Evolutionary conservation across 306 rosid species (phyloP), one percentile per base, ranked within the genome.

Genomic region (Glycine tomentella): DNA sequence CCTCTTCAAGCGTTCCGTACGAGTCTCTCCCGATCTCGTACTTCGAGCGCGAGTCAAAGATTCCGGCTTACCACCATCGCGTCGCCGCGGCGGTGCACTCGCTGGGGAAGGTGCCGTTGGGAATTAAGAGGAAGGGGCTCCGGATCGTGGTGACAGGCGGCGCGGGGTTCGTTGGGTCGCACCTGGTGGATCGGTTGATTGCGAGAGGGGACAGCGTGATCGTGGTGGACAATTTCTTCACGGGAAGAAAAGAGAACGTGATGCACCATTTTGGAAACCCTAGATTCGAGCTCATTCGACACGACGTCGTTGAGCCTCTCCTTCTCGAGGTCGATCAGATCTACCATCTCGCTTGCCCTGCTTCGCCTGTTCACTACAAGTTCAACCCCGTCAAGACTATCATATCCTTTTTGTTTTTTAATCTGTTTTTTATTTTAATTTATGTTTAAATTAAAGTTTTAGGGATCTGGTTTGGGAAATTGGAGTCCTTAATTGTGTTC

Each of bases 311-410:
- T 0, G 98, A 94, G 78, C 97, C 98, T 2, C 92, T 94, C 2
- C 84, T 94, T 56, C 92, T 94, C 9, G 98, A 94, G 73, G 98
- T 94, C 7, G 98, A 94, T 72, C 98, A 94, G 97, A 94, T 94
- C 98, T 92, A 94, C 83, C 98, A 92, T 68, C 92, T 94, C 10
- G 98, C 98, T 33, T 94, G 98, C 86, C 98, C 98, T 14, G 98
- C 98, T 48, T 91, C 98, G 52, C 98, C 98, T 6, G 98, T 94
- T 8, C 98, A 94, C 50, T 94, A 92, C 90, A 92, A 94, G 80
- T 94, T 94, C 94, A 94, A 94, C 90, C 98, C 98, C 0, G 98
- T 94, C 77, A 94, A 94, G 86, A 94, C 98, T 3, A 94, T 94
- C 71, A 94, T 94, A 94, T 94, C 98, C 98, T 94, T 88, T 84